These are phyloP conservation scores for Malassezia yamatoensis DNA, from an alignment of 1,284 basidiomycete species.

Conservation along the genomic window DNA sequence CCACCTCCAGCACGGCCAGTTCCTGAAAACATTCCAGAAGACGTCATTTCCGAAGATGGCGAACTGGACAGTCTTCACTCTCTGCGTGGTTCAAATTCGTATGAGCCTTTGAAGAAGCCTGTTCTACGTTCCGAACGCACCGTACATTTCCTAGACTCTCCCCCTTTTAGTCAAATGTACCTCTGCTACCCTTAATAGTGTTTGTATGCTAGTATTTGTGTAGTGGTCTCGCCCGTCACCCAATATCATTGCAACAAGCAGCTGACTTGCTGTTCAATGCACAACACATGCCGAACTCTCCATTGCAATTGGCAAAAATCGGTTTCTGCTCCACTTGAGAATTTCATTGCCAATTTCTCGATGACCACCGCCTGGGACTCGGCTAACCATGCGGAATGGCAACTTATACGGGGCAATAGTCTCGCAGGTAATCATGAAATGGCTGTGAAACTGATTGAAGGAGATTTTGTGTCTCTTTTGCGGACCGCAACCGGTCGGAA, in stretches of 20 bases:
- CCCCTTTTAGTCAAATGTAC: too few relatives aligned
- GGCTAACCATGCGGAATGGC: conserved; percentile 11
- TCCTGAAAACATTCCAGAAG: neutral
- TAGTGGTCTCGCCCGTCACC: too few relatives aligned
- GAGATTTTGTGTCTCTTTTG: neutral
- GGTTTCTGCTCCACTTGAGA: too few relatives aligned
- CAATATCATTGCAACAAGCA: too few relatives aligned
- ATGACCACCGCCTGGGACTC: conserved; percentile 4
- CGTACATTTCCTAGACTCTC: neutral
- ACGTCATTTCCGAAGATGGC: neutral
- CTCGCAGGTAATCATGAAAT: neutral
- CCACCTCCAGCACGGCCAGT: neutral
- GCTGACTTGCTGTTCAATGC: too few relatives aligned
- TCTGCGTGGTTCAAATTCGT: neutral
- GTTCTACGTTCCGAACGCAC: neutral
- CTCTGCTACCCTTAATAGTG: too few relatives aligned
- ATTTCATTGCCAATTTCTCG: neutral
- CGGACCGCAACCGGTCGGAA: neutral
- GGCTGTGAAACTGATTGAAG: neutral
- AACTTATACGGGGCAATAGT: conserved; percentile 4
- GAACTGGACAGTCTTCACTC: neutral
- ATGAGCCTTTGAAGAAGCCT: neutral
- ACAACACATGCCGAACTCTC: too few relatives aligned
- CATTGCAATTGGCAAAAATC: too few relatives aligned
- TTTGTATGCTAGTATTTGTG: too few relatives aligned